A percentile compares a stretch with the other conserved stretches of the same genome.
These are phyloP conservation scores for Trametes villosa DNA, from an alignment of 768 basidiomycete genomes.

Conservation along the genomic window DNA sequence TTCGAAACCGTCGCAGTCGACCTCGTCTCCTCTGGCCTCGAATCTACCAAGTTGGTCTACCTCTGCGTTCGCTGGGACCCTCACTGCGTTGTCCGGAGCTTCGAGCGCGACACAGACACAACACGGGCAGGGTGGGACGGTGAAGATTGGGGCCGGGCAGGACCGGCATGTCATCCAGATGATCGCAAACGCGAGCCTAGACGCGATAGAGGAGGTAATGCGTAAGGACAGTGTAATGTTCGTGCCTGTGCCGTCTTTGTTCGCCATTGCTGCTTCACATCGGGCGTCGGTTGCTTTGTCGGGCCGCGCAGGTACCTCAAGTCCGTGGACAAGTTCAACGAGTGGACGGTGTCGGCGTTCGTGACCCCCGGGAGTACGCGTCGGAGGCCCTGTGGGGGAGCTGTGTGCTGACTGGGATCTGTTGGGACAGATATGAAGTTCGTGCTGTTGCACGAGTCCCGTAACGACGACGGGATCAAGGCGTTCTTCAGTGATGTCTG, in stretches of 20 bases:
- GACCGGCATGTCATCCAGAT: slow-evolving; percentile 97
- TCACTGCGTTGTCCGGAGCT: slow-evolving; percentile 86
- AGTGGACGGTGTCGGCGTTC: slow-evolving; percentile 98
- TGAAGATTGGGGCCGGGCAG: slow-evolving; percentile 78
- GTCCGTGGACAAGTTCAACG: slow-evolving; percentile 95
- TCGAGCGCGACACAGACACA: slow-evolving; percentile 69
- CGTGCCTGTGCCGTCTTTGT: slow-evolving; percentile 34
- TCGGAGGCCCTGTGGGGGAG: background rate
- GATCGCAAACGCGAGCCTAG: slow-evolving; percentile 96
- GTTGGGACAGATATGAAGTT: slow-evolving; percentile 84
- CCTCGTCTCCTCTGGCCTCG: slow-evolving; percentile 71
- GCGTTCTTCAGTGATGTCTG: slow-evolving; percentile 93
- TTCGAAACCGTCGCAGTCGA: slow-evolving; percentile 62
- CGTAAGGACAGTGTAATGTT: slow-evolving; percentile 80
- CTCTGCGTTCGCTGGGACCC: slow-evolving; percentile 87
- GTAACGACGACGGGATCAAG: slow-evolving; percentile 97
- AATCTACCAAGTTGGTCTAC: slow-evolving; percentile 92
- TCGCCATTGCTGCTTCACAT: background rate
- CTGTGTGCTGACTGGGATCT: slow-evolving; percentile 26
- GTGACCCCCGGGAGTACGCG: slow-evolving; percentile 90
- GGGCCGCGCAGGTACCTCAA: slow-evolving; percentile 80
- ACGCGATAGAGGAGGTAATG: slow-evolving; percentile 93
- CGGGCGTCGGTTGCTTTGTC: slow-evolving; percentile 13
- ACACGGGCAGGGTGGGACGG: slow-evolving; percentile 64
- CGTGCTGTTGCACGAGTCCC: slow-evolving; percentile 89